phyloP scores from a whole-genome alignment of 2,329 filamentous ascomycete genomes.

The Furcasterigmium sp. region DNA sequence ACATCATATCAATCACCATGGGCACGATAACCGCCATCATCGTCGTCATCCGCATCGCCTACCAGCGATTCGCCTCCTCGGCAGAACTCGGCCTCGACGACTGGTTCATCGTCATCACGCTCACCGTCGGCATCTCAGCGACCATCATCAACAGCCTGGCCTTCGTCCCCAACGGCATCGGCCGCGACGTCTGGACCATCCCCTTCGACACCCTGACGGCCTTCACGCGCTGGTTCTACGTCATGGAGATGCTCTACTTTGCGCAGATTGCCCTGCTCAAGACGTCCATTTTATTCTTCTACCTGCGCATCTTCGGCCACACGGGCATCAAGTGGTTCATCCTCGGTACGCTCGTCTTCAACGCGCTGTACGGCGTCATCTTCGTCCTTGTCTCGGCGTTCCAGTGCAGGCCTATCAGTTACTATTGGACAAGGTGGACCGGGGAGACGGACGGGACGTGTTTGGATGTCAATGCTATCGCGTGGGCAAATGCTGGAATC shows the following conservation, averaged over 20 bases:
- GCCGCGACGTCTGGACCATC: constrained; percentile 47
- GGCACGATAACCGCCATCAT: constrained; percentile 31
- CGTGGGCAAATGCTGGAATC: constrained; percentile 46
- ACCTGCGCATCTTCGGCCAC: constrained; percentile 47
- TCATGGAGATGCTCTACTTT: constrained; percentile 41
- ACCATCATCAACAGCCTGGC: constrained; percentile 25
- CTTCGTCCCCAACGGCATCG: constrained; percentile 34
- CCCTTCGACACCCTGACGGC: constrained; percentile 30
- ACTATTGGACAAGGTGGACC: constrained; percentile 50
- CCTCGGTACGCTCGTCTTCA: constrained; percentile 34
- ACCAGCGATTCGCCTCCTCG: constrained; percentile 26
- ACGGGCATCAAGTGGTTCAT: constrained; percentile 30
- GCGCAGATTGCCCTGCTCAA: constrained; percentile 39
- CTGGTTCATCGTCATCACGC: constrained; percentile 23
- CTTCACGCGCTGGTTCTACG: constrained; percentile 38
- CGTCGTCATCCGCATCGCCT: constrained; percentile 33
- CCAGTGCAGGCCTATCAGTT: constrained; percentile 44
- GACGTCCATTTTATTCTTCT: constrained; percentile 48
- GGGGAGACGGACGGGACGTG: constrained; percentile 40
- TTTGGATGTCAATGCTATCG: constrained; percentile 40
- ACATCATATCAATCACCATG: constrained; percentile 25
- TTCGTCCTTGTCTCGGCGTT: constrained; percentile 40
- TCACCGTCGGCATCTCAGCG: constrained; percentile 20
- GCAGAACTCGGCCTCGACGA: constrained; percentile 32
- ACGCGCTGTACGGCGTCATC: constrained; percentile 29